Evolutionary conservation across 306 rosid species (phyloP), one percentile per base, ranked within the genome.

Genomic region (Albizia julibrissin): DNA sequence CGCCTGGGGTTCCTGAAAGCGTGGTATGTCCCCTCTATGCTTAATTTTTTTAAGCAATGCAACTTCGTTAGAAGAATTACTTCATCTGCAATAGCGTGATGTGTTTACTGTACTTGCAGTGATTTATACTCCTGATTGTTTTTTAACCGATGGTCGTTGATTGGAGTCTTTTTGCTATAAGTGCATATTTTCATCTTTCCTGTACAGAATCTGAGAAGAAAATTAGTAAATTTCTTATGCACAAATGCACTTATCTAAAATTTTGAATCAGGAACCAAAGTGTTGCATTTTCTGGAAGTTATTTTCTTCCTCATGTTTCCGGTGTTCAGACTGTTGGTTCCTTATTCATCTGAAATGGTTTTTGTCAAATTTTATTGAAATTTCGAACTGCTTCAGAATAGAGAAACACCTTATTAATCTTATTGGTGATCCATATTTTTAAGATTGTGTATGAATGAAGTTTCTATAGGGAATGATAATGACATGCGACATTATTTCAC

Each of bases 1-100:
- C 99, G 67, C 92, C 92, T 0, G 98, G 98, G 39, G 99, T 92
- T 81, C 99, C 99, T 59, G 97, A 92, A 91, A 96, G 98, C 68
- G 99, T 96, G 99, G 99, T 96, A 96, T 82, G 97, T 87, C 72
- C 46, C 46, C 42, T 34, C 33, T 81, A 39, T 74, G 54, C 62
- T 59, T 50, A 84, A 21, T 81, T 78, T n/a, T 66, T 68, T 70
- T 16, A 44, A 27, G 27, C 52, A 61, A 2, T 58, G 31, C 19
- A 21, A 58, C 52, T 46, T 3, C 47, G 68, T 27, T 39, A 26
- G 59, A 50, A 81, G 31, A 5, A 43, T 43, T 79, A 72, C 70
- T 76, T 34, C 80, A 76, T 85, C 70, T 79, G 69, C 44, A 65
- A 65, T 79, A 42, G 69, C 44, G 47, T 22, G 26, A 69, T 78